These are phyloP conservation scores for Penicillium sp. DNA, from an alignment of 2,329 filamentous ascomycete species.

Conservation along the genomic window DNA sequence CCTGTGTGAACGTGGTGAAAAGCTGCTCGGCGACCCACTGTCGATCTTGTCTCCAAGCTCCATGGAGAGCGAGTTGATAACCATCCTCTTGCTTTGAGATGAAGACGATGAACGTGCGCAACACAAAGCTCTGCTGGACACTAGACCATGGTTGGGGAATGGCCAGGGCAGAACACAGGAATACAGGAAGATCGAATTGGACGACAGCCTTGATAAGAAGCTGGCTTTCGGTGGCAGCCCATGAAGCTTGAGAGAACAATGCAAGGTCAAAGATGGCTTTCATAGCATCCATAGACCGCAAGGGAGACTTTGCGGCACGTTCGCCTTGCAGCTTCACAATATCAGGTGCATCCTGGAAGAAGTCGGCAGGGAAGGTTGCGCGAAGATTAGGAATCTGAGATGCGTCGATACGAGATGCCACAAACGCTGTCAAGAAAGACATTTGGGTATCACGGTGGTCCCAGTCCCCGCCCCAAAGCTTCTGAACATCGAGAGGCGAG, in stretches of 20 bases:
- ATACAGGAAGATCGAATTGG: constrained; percentile 54
- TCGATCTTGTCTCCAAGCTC: constrained; percentile 87
- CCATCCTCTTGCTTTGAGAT: constrained; percentile 75
- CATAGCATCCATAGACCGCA: constrained; percentile 85
- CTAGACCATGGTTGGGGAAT: constrained; percentile 53
- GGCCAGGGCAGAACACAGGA: constrained; percentile 52
- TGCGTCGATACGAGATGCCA: constrained; percentile 77
- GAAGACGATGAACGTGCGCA: constrained; percentile 72
- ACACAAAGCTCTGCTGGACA: constrained; percentile 52
- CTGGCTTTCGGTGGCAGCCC: constrained; percentile 57
- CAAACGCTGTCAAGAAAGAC: constrained; percentile 88
- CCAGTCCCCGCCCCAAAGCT: constrained; percentile 88
- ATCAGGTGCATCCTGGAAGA: constrained; percentile 63
- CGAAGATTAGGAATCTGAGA: constrained; percentile 81
- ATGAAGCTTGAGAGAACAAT: constrained; percentile 59
- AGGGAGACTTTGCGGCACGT: constrained; percentile 76
- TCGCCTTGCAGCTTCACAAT: constrained; percentile 62
- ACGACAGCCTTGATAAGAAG: constrained; percentile 63
- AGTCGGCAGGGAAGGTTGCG: constrained; percentile 69
- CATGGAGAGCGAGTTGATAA: constrained; percentile 86
- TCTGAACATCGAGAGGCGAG: constrained; percentile 76
- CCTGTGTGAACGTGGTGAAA: constrained; percentile 71
- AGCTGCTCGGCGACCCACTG: constrained; percentile 82
- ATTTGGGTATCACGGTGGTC: constrained; percentile 82
- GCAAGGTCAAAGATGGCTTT: constrained; percentile 66